Conservation (phyloP, 345 rosid species). For the Schrenkiella parvula region DNA sequence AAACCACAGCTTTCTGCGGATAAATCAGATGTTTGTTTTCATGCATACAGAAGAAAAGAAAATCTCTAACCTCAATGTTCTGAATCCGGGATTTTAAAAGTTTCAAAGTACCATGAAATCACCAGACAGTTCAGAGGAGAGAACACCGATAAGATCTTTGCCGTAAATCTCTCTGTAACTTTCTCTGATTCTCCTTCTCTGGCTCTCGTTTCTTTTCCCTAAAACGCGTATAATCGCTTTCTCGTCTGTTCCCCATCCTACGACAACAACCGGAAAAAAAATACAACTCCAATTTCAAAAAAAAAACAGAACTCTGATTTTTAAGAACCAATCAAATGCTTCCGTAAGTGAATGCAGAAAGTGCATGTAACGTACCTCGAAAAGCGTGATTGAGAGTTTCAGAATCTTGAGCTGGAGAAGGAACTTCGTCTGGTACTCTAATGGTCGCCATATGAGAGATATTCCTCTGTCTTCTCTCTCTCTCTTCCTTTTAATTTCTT, state of each 20-base stretch:
- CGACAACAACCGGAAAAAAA: not conserved
- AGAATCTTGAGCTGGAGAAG: constrained; percentile 63
- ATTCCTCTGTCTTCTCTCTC: constrained; percentile 4
- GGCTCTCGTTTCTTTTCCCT: constrained; percentile 67
- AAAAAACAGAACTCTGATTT: not conserved
- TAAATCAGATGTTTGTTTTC: not conserved
- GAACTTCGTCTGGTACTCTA: constrained; percentile 52
- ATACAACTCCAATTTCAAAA: not conserved
- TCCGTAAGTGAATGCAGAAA: too few species aligned
- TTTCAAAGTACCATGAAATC: constrained; percentile 71
- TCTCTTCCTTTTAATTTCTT: not conserved
- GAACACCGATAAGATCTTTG: constrained; percentile 53
- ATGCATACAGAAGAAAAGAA: not conserved
- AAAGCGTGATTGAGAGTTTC: constrained; percentile 58
- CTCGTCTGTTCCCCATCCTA: constrained; percentile 81
- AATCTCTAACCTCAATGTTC: not conserved
- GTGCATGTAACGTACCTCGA: constrained; percentile 40
- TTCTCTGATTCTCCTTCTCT: constrained; percentile 61
- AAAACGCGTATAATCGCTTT: constrained; percentile 46
- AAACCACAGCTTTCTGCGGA: constrained; percentile 60
- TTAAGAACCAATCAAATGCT: too few species aligned
- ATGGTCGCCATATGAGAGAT: constrained; percentile 35
- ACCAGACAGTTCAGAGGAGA: constrained; percentile 65
- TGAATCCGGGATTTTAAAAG: not conserved
- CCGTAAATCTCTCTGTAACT: constrained; percentile 53